These are phyloP conservation scores for Talaromyces trachyspermus DNA, from an alignment of 495 filamentous ascomycete species.

Conservation along the genomic window DNA sequence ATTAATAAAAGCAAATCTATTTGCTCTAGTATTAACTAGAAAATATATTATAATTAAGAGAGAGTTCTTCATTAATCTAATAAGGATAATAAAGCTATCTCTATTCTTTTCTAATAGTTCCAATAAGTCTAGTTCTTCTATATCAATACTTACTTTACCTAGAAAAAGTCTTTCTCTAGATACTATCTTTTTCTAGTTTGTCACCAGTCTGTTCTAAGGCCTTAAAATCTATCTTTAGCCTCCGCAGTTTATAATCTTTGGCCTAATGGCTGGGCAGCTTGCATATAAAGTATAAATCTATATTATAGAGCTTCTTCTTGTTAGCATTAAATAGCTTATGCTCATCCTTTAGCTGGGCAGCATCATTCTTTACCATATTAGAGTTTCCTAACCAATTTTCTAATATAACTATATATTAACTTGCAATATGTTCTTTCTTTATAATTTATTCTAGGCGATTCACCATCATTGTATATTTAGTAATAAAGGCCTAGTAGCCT, in stretches of 20 bases:
- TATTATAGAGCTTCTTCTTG: too few species aligned
- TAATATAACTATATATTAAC: neutral
- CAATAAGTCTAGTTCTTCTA: neutral
- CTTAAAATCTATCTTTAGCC: neutral
- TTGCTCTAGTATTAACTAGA: constrained; percentile 5
- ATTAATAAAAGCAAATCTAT: constrained; percentile 2
- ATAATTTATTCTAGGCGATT: too few species aligned
- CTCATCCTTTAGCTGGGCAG: too few species aligned
- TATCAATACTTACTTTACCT: neutral
- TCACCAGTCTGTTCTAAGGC: neutral
- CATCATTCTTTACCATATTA: too few species aligned
- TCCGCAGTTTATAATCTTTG: neutral
- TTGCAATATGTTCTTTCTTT: neutral
- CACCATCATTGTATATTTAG: too few species aligned
- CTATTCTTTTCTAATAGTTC: constrained; percentile 1
- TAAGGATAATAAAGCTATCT: constrained; percentile 11
- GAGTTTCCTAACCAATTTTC: neutral
- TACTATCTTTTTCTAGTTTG: neutral
- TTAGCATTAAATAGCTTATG: too few species aligned
- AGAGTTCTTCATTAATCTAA: constrained; percentile 7
- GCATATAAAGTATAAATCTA: too few species aligned
- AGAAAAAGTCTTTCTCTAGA: constrained; percentile 8
- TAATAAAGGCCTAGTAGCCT: too few species aligned
- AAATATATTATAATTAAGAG: neutral
- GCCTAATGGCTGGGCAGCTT: too few species aligned